Base-by-base conservation (phyloP, 2,329 filamentous ascomycete genomes). In the Mariannaea sp. region DNA sequence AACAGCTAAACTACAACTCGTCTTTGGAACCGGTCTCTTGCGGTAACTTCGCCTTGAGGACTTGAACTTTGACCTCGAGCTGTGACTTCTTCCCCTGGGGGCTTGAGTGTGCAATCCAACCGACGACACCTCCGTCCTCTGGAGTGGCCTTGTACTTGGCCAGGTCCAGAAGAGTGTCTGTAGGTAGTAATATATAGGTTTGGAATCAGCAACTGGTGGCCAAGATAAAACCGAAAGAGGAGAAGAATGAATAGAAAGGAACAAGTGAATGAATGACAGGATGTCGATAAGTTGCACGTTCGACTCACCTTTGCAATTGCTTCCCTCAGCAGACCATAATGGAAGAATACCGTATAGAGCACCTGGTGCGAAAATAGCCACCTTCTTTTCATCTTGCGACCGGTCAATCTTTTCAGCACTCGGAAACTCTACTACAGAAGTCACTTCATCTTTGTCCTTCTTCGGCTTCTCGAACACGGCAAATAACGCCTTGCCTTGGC, bases 311-410 rank as follows among this genome's bases (percentile, higher is more conserved):
- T 74, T 70, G 60, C 79, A 81, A 22, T 68, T 64, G 32, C 70
- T 76, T 6, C 58, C 60, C 52, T 72, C 73, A 1, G 78, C 77
- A 1, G 78, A 73, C 76, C 77, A 82, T 3, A 82, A 68, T 27
- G 79, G 80, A 40, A 81, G 58, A 9, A 75, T 70, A 27, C 76
- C 71, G 52, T 82, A 81, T 8, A 82, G 59, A 8, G 79, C 79
- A 0, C 79, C 80, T 0, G 80, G 79, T 14, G 79, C 78, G 63
- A 82, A 82, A 24, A 81, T 72, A n/a, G 76, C 75, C 2, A 78
- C 65, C 52, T 65, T 68, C 43, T 70, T 59, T 42, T 67, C 59
- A 52, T 76, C 74, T 19, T 61, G 35, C 50, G 51, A 49, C 60
- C 68, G 52, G 55, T 70, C 47, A 41, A 67, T 57, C 54, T 68